phyloP scores from a whole-genome alignment of 768 basidiomycete species.

The Suillus alpinus region DNA sequence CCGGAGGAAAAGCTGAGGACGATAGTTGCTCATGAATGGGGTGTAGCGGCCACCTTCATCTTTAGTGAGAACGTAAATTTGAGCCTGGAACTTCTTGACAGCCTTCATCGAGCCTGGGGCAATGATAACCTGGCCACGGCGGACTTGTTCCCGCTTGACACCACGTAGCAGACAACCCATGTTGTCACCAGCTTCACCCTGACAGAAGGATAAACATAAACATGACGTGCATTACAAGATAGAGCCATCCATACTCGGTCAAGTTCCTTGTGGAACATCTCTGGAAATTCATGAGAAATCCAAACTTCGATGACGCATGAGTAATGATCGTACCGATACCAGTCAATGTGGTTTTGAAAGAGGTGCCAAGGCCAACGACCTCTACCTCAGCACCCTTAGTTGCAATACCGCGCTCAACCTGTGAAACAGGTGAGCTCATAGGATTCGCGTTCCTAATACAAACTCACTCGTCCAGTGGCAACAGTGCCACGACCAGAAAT shows the following conservation, averaged over 20 bases:
- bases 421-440: slow-evolving; percentile 6
- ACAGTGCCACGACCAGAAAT: slow-evolving; percentile 99
- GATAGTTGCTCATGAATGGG: slow-evolving; percentile 92
- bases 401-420: slow-evolving; percentile 91
- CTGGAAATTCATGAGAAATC: slow-evolving; percentile 35
- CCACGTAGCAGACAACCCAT: slow-evolving; percentile 98
- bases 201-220: not conserved
- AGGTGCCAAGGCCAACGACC: slow-evolving; percentile 79
- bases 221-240: not conserved
- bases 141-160: slow-evolving; percentile 93
- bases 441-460: not conserved
- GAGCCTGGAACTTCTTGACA: slow-evolving; percentile 93
- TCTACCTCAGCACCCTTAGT: slow-evolving; percentile 93
- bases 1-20: slow-evolving; percentile 93
- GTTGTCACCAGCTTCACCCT: slow-evolving; percentile 98
- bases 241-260: slow-evolving; percentile 61
- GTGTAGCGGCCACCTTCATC: slow-evolving; percentile 72
- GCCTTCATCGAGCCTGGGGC: slow-evolving; percentile 89
- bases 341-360: slow-evolving; percentile 89
- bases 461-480: slow-evolving; percentile 82
- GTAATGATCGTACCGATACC: slow-evolving; percentile 68
- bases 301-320: not conserved
- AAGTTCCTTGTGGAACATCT: slow-evolving; percentile 99
- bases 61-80: slow-evolving; percentile 64
- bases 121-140: slow-evolving; percentile 89